phyloP scores from a whole-genome alignment of 2,329 filamentous ascomycete species.

The Peltaster fructicola region DNA sequence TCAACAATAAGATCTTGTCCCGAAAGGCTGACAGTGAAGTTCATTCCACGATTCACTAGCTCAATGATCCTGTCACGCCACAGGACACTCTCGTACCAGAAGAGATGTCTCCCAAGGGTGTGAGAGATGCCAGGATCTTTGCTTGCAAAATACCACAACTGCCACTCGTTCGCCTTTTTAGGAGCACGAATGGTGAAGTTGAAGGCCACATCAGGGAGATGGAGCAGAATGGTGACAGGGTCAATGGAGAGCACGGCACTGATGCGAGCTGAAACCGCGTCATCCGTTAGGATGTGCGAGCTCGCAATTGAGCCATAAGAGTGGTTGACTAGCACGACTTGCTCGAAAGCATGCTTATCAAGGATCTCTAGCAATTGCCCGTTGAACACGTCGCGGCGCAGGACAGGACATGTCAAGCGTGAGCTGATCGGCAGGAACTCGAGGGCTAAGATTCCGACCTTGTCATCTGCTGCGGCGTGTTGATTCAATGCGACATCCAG shows the following conservation, averaged over 20 bases:
- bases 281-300: conserved; percentile 41
- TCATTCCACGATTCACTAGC: conserved; percentile 14
- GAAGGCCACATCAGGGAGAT: conserved; percentile 52
- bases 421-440: conserved; percentile 50
- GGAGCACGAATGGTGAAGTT: conserved; percentile 41
- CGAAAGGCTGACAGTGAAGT: conserved; percentile 40
- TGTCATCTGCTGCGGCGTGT: conserved; percentile 19
- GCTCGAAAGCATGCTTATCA: conserved; percentile 36
- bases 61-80: conserved; percentile 48
- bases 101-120: conserved; percentile 47
- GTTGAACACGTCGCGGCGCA: conserved; percentile 36
- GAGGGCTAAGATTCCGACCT: conserved; percentile 45
- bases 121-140: conserved; percentile 50
- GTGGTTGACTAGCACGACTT: conserved; percentile 44
- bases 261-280: conserved; percentile 27
- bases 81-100: conserved; percentile 52
- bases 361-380: conserved; percentile 40
- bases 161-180: conserved; percentile 46
- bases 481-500: conserved; percentile 23
- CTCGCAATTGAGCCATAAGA: conserved; percentile 45
- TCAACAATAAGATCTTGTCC: conserved; percentile 49
- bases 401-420: conserved; percentile 38
- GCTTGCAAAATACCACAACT: conserved; percentile 53
- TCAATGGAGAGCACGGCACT: conserved; percentile 37
- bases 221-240: conserved; percentile 49